phyloP scores from a whole-genome alignment of 805 yeast species.

The Zygoascus tannicola region DNA sequence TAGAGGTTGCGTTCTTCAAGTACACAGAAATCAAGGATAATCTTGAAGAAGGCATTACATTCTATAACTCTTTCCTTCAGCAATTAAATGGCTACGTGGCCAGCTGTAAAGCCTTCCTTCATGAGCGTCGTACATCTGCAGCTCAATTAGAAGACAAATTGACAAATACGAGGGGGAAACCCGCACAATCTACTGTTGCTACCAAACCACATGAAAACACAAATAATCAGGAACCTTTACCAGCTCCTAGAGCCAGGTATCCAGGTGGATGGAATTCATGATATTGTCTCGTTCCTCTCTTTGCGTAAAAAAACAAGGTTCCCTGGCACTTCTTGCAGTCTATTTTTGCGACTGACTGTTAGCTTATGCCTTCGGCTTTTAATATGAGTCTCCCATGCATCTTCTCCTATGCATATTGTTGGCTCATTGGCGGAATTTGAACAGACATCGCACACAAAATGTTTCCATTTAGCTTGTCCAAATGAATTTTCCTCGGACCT shows the following conservation, averaged over 20 bases:
- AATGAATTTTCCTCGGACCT: constrained; percentile 16
- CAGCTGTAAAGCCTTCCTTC: constrained; percentile 45
- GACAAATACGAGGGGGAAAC: too few relatives aligned
- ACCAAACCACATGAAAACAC: neutral
- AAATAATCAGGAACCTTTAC: neutral
- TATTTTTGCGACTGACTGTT: constrained; percentile 17
- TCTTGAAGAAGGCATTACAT: constrained; percentile 57
- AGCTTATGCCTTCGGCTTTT: constrained; percentile 54
- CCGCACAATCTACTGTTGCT: neutral
- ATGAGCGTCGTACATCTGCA: constrained; percentile 43
- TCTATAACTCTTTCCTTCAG: constrained; percentile 53
- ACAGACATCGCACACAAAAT: constrained; percentile 60
- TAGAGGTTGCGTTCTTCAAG: constrained; percentile 43
- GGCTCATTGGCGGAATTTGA: constrained; percentile 40
- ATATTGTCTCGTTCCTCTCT: neutral
- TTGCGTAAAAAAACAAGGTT: too few relatives aligned
- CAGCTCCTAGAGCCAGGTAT: constrained; percentile 7
- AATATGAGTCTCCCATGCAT: constrained; percentile 60
- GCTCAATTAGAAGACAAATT: constrained; percentile 35
- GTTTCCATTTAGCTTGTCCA: constrained; percentile 46
- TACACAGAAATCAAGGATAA: constrained; percentile 50
- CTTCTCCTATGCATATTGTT: constrained; percentile 62
- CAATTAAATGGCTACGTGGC: constrained; percentile 38
- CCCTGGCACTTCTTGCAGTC: constrained; percentile 5
- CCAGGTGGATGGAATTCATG: constrained; percentile 1